phyloP scores from a whole-genome alignment of 1,139 yeast genomes.

The Groenewaldozyma auringiensis region DNA sequence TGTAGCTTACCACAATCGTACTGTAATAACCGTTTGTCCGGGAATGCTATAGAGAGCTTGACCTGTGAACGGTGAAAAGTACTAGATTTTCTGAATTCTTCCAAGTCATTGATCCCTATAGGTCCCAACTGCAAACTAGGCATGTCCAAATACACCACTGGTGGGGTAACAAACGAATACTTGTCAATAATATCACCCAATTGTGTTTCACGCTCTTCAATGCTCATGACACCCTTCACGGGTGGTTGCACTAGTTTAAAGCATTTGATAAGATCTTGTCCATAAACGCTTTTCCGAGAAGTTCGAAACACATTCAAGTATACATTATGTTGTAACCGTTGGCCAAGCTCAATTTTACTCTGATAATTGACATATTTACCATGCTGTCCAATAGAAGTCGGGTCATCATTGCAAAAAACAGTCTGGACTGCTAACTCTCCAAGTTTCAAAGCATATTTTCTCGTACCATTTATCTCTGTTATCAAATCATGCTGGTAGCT shows the following conservation, averaged over 20 bases:
- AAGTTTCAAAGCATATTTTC: slow-evolving; percentile 33
- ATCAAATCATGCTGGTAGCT: slow-evolving; percentile 41
- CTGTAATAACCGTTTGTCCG: slow-evolving; percentile 85
- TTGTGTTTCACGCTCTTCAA: slow-evolving; percentile 38
- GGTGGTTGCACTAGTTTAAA: slow-evolving; percentile 9
- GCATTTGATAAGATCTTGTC: slow-evolving; percentile 18
- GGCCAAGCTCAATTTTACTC: slow-evolving; percentile 45
- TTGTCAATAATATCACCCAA: slow-evolving; percentile 56
- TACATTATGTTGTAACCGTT: slow-evolving; percentile 48
- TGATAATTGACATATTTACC: slow-evolving; percentile 48
- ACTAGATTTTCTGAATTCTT: slow-evolving; percentile 14
- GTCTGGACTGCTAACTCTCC: slow-evolving; percentile 11
- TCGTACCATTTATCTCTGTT: slow-evolving; percentile 41
- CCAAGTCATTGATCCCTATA: slow-evolving; percentile 25
- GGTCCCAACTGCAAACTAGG: slow-evolving; percentile 44
- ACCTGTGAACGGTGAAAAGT: slow-evolving; percentile 84
- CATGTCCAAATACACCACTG: slow-evolving; percentile 72
- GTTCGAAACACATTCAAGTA: slow-evolving; percentile 47
- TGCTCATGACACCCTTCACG: slow-evolving; percentile 33
- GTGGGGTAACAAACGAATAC: slow-evolving; percentile 83
- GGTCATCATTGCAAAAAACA: background rate
- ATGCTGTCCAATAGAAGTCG: slow-evolving; percentile 46
- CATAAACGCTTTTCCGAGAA: slow-evolving; percentile 29
- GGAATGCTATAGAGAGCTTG: slow-evolving; percentile 86
- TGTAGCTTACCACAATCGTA: slow-evolving; percentile 97